phyloP scores from a whole-genome alignment of 2,329 filamentous ascomycete genomes.

The Botrytis porri region DNA sequence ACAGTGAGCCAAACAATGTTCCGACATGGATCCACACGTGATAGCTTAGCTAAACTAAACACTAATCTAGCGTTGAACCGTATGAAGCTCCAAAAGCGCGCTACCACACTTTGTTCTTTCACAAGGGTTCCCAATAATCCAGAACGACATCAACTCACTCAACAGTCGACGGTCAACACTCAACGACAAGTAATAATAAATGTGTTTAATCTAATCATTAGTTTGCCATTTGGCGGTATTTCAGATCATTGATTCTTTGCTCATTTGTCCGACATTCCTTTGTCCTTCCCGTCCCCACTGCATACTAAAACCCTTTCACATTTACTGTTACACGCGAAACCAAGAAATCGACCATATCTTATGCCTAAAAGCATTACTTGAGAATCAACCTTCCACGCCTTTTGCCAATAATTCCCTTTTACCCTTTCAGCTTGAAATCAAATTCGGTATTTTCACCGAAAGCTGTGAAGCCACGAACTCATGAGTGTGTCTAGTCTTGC shows the following conservation, averaged over 20 bases:
- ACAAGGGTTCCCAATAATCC: background rate
- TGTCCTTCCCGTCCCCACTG: background rate
- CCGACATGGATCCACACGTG: slow-evolving; percentile 20
- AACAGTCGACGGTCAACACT: background rate
- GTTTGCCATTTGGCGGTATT: background rate
- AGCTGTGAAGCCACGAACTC: background rate
- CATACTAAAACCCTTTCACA: slow-evolving; percentile 9
- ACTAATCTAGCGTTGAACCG: background rate
- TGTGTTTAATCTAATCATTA: background rate
- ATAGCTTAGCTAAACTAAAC: background rate
- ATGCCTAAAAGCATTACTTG: background rate
- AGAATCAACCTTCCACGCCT: background rate
- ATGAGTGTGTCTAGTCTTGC: slow-evolving; percentile 17
- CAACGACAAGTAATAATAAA: background rate
- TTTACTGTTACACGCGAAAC: background rate
- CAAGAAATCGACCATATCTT: background rate
- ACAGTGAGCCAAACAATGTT: slow-evolving; percentile 14
- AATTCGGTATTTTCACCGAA: background rate
- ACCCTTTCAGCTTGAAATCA: background rate
- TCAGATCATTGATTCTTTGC: background rate
- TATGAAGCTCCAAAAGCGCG: slow-evolving; percentile 7
- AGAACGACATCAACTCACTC: background rate
- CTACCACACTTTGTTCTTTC: background rate
- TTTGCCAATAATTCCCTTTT: background rate
- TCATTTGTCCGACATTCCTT: background rate